phyloP scores from a whole-genome alignment of 495 filamentous ascomycete genomes.

The Penicillium herquei region DNA sequence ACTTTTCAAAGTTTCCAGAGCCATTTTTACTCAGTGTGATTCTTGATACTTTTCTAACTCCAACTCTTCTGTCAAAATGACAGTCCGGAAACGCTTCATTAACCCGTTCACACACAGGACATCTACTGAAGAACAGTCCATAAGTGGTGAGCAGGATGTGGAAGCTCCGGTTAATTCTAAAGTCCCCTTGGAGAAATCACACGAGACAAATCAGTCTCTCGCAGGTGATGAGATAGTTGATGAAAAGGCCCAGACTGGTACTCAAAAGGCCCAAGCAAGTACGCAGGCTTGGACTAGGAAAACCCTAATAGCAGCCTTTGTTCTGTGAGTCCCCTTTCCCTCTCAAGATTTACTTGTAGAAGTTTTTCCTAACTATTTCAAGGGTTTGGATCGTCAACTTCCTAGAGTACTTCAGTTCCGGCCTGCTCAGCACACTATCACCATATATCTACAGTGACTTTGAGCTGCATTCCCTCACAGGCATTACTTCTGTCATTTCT shows the following conservation, averaged over 20 bases:
- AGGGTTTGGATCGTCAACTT: constrained; percentile 27
- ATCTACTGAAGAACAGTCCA: background rate
- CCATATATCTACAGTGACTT: constrained; percentile 33
- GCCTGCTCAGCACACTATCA: constrained; percentile 11
- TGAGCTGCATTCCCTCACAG: constrained; percentile 28
- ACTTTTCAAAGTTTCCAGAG: background rate
- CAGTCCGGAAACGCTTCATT: constrained; percentile 12
- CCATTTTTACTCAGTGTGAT: too few species aligned
- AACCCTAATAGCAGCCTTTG: constrained; percentile 23
- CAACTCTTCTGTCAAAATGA: background rate
- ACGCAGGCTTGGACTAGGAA: constrained; percentile 24
- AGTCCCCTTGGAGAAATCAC: background rate
- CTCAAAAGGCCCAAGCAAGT: constrained; percentile 10
- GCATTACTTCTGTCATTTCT: constrained; percentile 28
- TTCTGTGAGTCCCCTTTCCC: constrained; percentile 14
- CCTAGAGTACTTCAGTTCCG: constrained; percentile 5
- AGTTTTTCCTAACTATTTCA: background rate
- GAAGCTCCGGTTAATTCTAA: constrained; percentile 1
- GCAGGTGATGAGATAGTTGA: constrained; percentile 2
- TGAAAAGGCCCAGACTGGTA: constrained; percentile 8
- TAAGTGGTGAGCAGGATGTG: background rate
- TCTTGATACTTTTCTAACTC: background rate
- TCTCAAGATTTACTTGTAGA: background rate
- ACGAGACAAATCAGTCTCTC: background rate
- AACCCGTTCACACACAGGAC: constrained; percentile 4